Evolutionary conservation across 2,329 filamentous ascomycete genomes (phyloP), one percentile per base, ranked within the genome.

Genomic region (Hypoxylon sp.): DNA sequence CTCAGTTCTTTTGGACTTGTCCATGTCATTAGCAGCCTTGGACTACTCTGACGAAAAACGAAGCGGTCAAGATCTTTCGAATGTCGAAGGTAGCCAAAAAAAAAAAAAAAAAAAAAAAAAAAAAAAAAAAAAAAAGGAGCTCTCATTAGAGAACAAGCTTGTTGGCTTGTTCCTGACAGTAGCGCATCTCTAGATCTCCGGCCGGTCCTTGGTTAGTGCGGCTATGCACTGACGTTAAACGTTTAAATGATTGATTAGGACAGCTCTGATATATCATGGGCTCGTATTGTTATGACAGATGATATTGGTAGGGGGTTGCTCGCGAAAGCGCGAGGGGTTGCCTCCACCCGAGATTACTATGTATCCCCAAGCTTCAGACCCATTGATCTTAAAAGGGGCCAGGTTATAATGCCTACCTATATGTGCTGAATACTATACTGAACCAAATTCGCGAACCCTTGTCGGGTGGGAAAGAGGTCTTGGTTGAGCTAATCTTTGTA

Each of bases 341-440:
- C 68, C 73, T 71, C 70, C 73, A 71, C 67, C 75, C 74, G 76
- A 78, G 70, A 78, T 78, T 78, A n/a, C n/a, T n/a, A n/a, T n/a
- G n/a, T n/a, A 73, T 71, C 69, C 69, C 37, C 70, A 67, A 71
- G 67, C 58, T 62, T 54, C 22, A 62, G 57, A 20, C 37, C 37
- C 74, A 73, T 70, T 75, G 70, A 62, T 62, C 71, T 72, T 74
- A 75, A 69, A 65, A 65, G 68, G 68, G 59, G 68, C 69, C 69
- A 70, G 66, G 72, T 74, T 57, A 62, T 67, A 73, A 74, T 71
- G 74, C 68, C 67, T 78, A 78, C 68, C 67, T 78, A 78, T 79
- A 79, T 76, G 70, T 74, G 73, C 64, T 71, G 68, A 67, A 65
- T 74, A 73, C 73, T 79, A 79, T 79, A 77, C 69, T 67, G 64